A percentile compares a stretch with the other conserved stretches of the same genome.
These are phyloP conservation scores for Kazachstania africana DNA, from an alignment of 805 yeast genomes.

Conservation along the genomic window DNA sequence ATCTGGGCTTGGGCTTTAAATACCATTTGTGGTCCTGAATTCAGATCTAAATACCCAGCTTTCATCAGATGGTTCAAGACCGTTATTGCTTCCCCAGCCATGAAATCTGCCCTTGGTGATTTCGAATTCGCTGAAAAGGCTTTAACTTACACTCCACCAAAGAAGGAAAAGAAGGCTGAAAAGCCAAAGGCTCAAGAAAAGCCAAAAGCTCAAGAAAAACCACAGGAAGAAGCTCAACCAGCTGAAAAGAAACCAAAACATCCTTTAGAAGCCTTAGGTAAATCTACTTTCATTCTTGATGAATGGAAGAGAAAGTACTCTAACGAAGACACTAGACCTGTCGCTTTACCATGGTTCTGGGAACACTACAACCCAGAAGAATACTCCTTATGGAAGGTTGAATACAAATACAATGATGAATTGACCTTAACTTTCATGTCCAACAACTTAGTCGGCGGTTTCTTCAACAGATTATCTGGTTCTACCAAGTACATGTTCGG, in stretches of 20 bases:
- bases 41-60: conserved; percentile 54
- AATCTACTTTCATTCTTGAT: conserved; percentile 57
- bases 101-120: conserved; percentile 36
- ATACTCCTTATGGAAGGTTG: conserved; percentile 92
- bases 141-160: conserved; percentile 48
- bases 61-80: conserved; percentile 67
- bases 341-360: conserved; percentile 98
- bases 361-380: conserved; percentile 82
- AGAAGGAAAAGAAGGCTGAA: conserved; percentile 23
- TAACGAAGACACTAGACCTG: conserved; percentile 91
- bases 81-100: conserved; percentile 34
- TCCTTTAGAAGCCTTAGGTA: conserved; percentile 80
- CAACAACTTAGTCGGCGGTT: conserved; percentile 95
- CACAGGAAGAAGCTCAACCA: conserved; percentile 15
- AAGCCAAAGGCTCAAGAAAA: conserved; percentile 8
- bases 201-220: neutral
- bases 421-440: conserved; percentile 96
- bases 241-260: conserved; percentile 74
- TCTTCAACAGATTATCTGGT: conserved; percentile 87
- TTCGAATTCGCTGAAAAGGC: conserved; percentile 54
- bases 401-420: conserved; percentile 96
- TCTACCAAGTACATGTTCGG: conserved; percentile 94
- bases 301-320: conserved; percentile 96
- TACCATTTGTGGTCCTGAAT: conserved; percentile 47
- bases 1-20: conserved; percentile 27